phyloP scores from a whole-genome alignment of 2,329 filamentous ascomycete genomes.

The Parascedosporium putredinis region DNA sequence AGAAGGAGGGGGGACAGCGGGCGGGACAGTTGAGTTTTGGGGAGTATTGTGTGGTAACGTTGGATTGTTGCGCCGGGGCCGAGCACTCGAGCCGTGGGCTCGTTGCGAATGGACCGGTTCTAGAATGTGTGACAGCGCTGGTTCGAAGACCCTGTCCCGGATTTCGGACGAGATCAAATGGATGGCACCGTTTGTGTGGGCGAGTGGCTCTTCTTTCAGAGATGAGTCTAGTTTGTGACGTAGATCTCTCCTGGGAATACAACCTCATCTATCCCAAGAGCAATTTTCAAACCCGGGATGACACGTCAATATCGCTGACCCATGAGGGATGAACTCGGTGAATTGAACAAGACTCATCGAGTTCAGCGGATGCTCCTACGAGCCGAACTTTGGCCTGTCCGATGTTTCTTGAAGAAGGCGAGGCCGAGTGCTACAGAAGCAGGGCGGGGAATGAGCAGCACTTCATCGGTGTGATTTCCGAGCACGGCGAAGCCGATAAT shows the following conservation, averaged over 20 bases:
- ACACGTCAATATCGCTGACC: neutral
- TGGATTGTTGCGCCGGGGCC: neutral
- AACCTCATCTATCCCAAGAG: neutral
- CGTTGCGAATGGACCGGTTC: neutral
- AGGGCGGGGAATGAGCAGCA: no score
- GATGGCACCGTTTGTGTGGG: neutral
- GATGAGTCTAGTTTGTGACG: neutral
- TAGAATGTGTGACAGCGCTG: neutral
- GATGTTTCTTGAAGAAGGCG: no score
- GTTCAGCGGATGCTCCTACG: neutral
- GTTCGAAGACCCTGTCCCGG: neutral
- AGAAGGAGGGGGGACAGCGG: neutral
- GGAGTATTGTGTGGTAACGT: neutral
- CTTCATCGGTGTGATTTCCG: no score
- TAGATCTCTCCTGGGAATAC: neutral
- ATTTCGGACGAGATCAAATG: neutral
- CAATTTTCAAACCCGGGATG: neutral
- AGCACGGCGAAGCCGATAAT: no score
- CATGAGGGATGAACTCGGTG: neutral
- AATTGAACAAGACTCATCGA: neutral
- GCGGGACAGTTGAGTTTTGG: neutral
- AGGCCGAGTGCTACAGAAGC: no score
- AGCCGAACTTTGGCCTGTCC: neutral
- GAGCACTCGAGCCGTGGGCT: neutral
- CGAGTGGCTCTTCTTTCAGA: neutral